phyloP scores from a whole-genome alignment of 75 land plant species.

The Picea sitchensis region DNA sequence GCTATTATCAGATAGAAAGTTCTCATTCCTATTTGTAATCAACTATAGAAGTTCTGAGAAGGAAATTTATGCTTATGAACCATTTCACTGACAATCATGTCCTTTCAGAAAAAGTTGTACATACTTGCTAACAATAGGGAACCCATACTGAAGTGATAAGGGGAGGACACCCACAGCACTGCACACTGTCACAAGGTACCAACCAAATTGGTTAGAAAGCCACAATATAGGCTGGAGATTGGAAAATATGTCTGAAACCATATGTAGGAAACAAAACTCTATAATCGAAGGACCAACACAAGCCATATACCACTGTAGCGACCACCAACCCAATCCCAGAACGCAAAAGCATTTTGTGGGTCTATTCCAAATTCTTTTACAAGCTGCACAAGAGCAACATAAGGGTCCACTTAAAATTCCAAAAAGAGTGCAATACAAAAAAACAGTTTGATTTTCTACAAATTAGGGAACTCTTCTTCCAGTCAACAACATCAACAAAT shows the following conservation, averaged over 20 bases:
- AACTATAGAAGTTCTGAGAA: too few species aligned
- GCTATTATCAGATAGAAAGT: too few species aligned
- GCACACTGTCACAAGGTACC: constrained; percentile 64
- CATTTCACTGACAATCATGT: neutral
- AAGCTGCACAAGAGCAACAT: constrained; percentile 48
- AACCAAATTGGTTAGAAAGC: neutral
- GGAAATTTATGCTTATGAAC: neutral
- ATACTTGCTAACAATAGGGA: constrained; percentile 73
- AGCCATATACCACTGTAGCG: constrained; percentile 85
- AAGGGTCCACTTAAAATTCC: too few species aligned
- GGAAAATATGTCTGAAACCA: neutral
- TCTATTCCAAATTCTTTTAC: constrained; percentile 97
- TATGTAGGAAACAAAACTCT: neutral
- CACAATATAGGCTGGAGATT: neutral
- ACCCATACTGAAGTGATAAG: constrained; percentile 92
- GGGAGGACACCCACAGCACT: constrained; percentile 98
- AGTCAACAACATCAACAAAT: too few species aligned
- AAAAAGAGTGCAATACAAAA: too few species aligned
- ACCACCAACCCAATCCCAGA: constrained; percentile 99
- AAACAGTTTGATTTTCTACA: too few species aligned
- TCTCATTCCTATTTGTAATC: too few species aligned
- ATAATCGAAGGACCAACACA: neutral
- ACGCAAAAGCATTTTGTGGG: constrained; percentile 95
- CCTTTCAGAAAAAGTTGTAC: constrained; percentile 15
- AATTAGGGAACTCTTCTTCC: too few species aligned